A percentile compares a stretch with the other conserved stretches of the same genome.
These are phyloP conservation scores for Carnegiea gigantea DNA, from an alignment of 179 eudicot species.

Conservation along the genomic window DNA sequence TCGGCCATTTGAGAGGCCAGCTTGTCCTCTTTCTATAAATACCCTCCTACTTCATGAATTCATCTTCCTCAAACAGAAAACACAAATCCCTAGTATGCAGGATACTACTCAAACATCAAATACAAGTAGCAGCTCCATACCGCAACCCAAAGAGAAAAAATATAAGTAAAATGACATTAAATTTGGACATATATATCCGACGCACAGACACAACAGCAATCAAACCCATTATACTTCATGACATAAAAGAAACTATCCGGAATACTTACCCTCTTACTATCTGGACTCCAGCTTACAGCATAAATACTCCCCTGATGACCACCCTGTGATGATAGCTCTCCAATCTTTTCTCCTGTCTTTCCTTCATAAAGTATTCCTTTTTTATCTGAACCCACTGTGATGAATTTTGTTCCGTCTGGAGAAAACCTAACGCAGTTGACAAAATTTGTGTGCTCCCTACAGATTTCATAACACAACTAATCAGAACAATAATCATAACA, in stretches of 20 bases:
- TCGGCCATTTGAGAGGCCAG: background rate
- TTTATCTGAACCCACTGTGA: conserved; percentile 93
- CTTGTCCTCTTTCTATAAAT: background rate
- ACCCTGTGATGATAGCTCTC: conserved; percentile 79
- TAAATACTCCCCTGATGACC: conserved; percentile 95
- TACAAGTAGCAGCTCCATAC: too few species aligned
- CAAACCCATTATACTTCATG: background rate
- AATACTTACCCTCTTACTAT: conserved; percentile 64
- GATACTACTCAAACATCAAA: background rate
- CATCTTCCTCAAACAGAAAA: background rate
- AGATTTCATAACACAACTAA: conserved; percentile 15
- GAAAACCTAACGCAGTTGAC: conserved; percentile 96
- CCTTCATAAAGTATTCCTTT: conserved; percentile 83
- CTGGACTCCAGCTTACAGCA: conserved; percentile 97
- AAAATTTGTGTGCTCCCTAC: conserved; percentile 91
- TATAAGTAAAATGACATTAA: background rate
- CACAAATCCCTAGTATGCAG: too few species aligned
- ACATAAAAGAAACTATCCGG: background rate
- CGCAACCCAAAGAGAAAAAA: too few species aligned
- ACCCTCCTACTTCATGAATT: background rate
- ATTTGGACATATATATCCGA: background rate
- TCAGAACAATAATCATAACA: conserved; percentile 4
- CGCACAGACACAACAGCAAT: background rate
- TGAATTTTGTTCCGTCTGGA: conserved; percentile 88
- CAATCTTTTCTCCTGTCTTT: conserved; percentile 81